Conservation (phyloP, 257 asterid species). For the Dorcoceras hygrometricum region DNA sequence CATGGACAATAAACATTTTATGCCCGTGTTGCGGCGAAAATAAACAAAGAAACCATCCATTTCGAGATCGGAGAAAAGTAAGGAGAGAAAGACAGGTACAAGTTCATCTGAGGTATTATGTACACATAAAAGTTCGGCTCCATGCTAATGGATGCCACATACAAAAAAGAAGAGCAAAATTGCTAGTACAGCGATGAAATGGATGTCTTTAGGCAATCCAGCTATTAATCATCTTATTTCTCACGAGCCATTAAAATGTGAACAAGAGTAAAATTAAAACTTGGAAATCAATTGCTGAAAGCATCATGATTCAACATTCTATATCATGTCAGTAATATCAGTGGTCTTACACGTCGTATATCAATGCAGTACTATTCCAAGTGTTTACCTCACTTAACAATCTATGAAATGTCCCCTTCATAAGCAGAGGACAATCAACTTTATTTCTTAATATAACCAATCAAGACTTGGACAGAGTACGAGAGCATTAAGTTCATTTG, state of each 20-base stretch:
- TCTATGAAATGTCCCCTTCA: not conserved
- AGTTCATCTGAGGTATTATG: not conserved
- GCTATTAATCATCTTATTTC: not conserved
- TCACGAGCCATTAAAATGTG: not conserved
- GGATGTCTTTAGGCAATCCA: not conserved
- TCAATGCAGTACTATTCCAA: not conserved
- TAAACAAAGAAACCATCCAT: not conserved
- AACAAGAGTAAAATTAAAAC: not conserved
- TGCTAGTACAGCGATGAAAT: not conserved
- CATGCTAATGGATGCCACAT: no score
- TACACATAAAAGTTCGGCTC: not conserved
- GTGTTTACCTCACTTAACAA: not conserved
- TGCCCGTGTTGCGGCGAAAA: not conserved
- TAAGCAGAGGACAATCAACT: not conserved
- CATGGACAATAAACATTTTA: conserved; percentile 11
- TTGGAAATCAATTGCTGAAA: not conserved
- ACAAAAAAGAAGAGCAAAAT: not conserved
- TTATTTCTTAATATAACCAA: no score
- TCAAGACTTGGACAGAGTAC: not conserved
- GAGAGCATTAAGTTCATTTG: not conserved
- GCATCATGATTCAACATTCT: not conserved
- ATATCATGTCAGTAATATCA: not conserved
- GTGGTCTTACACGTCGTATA: not conserved
- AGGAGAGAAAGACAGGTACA: not conserved
- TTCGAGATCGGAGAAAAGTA: not conserved